Base-by-base conservation (phyloP, 108 stramenopile genomes). In the Cyclotella atomus region DNA sequence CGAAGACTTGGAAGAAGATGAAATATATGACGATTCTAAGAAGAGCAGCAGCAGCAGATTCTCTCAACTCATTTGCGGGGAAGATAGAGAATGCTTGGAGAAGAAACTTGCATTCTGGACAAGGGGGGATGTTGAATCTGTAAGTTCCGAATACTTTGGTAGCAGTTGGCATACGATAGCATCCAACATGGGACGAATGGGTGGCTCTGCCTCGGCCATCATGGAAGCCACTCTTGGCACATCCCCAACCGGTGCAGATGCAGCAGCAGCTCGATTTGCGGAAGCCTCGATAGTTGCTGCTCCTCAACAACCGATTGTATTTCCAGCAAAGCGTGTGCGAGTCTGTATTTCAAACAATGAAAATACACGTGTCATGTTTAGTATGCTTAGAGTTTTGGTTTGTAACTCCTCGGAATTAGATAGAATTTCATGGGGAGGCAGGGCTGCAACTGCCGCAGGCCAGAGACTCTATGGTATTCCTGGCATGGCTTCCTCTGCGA, bases 261-360 rank as follows among this genome's bases (percentile, higher is more conserved):
- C 24, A 45, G 32, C 47, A 25, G 56, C 27, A 46, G 59, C 43
- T 47, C 60, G 41, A 70, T 30, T 30, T 30, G 56, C 56, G n/a
- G 56, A 57, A 57, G 56, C 56, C 29, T 57, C 30, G 14, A 57
- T 57, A 57, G 56, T 57, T 57, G 27, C 35, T 32, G n/a, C 56
- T 23, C 65, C 61, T 3, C 61, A 38, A 16, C n/a, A 49, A 43
- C 73, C 43, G 2, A 57, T 54, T 35, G 43, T 79, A 16, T 76
- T 53, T 29, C 73, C 77, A 57, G 52, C 82, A 20, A 97, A 96
- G 64, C 95, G 97, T 24, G 75, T 99, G 1, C 87, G 97, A 19
- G 86, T 99, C 5, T 96, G 96, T 63, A 96, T 96, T 5, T 86
- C 92, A 59, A 97, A 98, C 86, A 99, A 97, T 76, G 98, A 99